Evolutionary conservation across 805 yeast genomes (phyloP).

Genomic region (Blastobotrys muscicola): DNA sequence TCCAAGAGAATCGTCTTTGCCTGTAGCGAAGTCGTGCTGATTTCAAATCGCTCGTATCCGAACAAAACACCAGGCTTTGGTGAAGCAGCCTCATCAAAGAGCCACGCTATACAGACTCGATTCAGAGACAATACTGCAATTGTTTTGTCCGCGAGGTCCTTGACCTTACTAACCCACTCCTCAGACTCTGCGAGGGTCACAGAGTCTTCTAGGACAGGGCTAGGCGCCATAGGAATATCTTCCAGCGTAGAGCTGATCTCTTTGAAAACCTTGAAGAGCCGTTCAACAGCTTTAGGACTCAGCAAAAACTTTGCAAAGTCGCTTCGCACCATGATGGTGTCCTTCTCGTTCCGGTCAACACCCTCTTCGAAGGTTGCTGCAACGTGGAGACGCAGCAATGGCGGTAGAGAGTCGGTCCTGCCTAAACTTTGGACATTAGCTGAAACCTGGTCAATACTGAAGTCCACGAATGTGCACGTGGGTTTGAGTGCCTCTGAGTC

Average conservation of each 20-base stretch:
- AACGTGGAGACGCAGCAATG: slow-evolving; percentile 2
- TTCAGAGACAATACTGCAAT: slow-evolving; percentile 18
- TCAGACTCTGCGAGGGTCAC: not conserved
- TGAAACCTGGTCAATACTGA: too few relatives aligned
- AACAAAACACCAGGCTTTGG: slow-evolving; percentile 56
- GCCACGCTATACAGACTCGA: slow-evolving; percentile 71
- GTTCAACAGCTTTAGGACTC: slow-evolving; percentile 14
- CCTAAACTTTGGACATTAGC: too few relatives aligned
- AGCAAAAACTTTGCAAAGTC: slow-evolving; percentile 13
- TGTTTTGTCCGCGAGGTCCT: slow-evolving; percentile 3
- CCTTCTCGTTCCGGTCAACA: slow-evolving; percentile 1
- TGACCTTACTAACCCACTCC: slow-evolving; percentile 1
- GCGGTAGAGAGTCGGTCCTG: not conserved
- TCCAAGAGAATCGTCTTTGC: slow-evolving; percentile 64
- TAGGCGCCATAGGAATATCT: too few relatives aligned
- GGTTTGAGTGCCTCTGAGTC: too few relatives aligned
- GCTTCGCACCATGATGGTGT: slow-evolving; percentile 9
- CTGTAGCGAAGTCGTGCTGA: slow-evolving; percentile 47
- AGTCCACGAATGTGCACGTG: too few relatives aligned
- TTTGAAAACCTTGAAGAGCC: slow-evolving; percentile 4
- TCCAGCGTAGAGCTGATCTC: too few relatives aligned
- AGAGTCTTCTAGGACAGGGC: not conserved
- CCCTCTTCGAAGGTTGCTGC: slow-evolving; percentile 2
- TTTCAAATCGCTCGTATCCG: slow-evolving; percentile 68
- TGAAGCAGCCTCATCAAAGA: slow-evolving; percentile 38